Evolutionary conservation across 805 yeast species (phyloP), one percentile per base, ranked within the genome.

Genomic region (Candida pseudofarinosa): DNA sequence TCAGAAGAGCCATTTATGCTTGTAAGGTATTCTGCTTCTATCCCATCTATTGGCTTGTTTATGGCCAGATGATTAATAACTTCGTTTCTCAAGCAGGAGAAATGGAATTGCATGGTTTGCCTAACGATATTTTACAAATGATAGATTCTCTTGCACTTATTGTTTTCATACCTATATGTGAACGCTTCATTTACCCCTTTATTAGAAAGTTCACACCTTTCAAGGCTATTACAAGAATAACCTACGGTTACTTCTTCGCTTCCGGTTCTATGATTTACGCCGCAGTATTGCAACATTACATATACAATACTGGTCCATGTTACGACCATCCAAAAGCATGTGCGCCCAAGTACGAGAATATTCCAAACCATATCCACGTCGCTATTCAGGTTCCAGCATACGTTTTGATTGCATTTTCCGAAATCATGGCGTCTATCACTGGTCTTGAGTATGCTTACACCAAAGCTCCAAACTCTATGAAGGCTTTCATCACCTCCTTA

Each of bases 391-490:
- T 69, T n/a, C 84, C 84, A 14, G 84, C 88, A 3, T 86, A 85
- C 62, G 74, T 83, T 35, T 65, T 86, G 49, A 80, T 83, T 62
- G 91, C 86, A 10, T 59, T 83, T 41, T 79, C 89, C 14, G 95
- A 86, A 63, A 85, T 85, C 50, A 76, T 86, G 52, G 89, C 90
- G 26, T 82, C 86, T 41, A 78, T 85, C 53, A 85, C 93, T 17
- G 93, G 91, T 53, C 76, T 83, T 52, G 93, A 86, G 67, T 85
- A 83, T 58, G 95, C 95, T 15, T 86, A 83, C 67, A 80, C 89
- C 19, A 83, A 85, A 67, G 91, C 93, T 4, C 93, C 93, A 34
- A 74, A 73, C 6, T 65, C 75, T 39, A 80, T 80, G 85, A 79
- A 79, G 61, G 76, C 84, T 13, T 76, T 80, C 56, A 74, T 80